Evolutionary conservation across 345 rosid genomes (phyloP).

Genomic region (Populus tremula): DNA sequence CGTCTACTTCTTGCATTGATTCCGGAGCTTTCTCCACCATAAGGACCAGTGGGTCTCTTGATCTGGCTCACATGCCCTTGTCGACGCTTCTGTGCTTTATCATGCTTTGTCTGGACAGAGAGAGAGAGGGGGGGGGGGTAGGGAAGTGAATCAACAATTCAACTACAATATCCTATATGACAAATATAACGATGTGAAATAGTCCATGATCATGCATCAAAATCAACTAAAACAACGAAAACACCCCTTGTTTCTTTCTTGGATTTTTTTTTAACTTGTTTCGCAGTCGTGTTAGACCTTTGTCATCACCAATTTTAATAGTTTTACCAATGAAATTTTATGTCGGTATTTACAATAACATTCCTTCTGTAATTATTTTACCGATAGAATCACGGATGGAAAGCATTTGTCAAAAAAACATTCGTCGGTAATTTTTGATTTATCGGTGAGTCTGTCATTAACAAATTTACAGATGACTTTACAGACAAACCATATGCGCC

Average conservation of each 20-base stretch:
- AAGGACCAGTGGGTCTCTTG: slow-evolving; percentile 49
- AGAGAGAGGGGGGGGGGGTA: background rate
- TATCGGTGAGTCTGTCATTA: fast-evolving
- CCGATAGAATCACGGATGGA: fast-evolving
- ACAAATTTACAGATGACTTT: too few relatives aligned
- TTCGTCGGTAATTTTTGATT: fast-evolving
- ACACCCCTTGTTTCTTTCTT: slow-evolving; percentile 78
- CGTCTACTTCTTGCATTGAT: slow-evolving; percentile 62
- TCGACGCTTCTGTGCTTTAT: slow-evolving; percentile 37
- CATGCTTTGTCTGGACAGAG: slow-evolving; percentile 43
- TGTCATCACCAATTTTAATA: slow-evolving; percentile 36
- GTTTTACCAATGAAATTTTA: too few relatives aligned
- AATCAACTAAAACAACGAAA: background rate
- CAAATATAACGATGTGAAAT: background rate
- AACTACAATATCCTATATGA: background rate
- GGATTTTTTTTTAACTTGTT: slow-evolving; percentile 69
- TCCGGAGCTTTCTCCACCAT: slow-evolving; percentile 69
- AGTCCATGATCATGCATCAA: background rate
- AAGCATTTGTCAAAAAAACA: fast-evolving
- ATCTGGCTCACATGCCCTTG: slow-evolving; percentile 62
- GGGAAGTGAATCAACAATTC: background rate
- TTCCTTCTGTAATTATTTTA: fast-evolving
- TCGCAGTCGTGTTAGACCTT: slow-evolving; percentile 66
- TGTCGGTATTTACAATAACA: too few relatives aligned
- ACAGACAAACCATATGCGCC: fast-evolving